These are phyloP conservation scores for Neckera pumila DNA, from an alignment of 225 moss, liverwort and hornwort genomes.

Conservation along the genomic window DNA sequence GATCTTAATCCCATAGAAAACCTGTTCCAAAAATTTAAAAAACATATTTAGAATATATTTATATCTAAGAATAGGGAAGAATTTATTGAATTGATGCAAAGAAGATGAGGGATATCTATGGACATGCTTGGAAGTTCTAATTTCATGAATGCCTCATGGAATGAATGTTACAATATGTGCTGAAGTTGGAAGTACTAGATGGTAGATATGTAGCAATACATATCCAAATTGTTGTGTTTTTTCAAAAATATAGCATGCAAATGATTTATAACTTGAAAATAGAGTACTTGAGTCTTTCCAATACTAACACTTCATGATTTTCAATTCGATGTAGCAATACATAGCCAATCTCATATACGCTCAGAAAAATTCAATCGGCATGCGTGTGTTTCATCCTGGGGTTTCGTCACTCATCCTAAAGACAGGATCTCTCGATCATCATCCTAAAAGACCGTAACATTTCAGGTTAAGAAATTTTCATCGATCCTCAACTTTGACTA, in stretches of 20 bases:
- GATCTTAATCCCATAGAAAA: too few species aligned
- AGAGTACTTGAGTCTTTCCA: not conserved
- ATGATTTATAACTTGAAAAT: not conserved
- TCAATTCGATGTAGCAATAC: not conserved
- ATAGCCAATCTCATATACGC: not conserved
- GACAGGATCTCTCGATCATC: not conserved
- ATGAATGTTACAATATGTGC: not conserved
- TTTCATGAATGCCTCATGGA: not conserved
- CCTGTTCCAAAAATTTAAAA: not conserved
- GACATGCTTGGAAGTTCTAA: not conserved
- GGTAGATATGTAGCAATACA: not conserved
- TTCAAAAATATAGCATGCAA: not conserved
- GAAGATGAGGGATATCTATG: not conserved
- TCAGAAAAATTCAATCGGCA: not conserved
- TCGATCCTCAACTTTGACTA: not conserved
- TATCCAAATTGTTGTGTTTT: not conserved
- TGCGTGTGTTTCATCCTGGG: not conserved
- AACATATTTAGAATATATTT: too few species aligned
- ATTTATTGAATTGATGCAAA: not conserved
- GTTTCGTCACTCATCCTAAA: not conserved
- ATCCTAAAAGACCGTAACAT: not conserved
- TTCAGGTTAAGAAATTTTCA: not conserved
- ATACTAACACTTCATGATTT: not conserved
- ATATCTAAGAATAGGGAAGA: not conserved
- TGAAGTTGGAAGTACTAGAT: not conserved